Evolutionary conservation across 1,284 basidiomycete species (phyloP).

Genomic region (Trichosporon faecale): DNA sequence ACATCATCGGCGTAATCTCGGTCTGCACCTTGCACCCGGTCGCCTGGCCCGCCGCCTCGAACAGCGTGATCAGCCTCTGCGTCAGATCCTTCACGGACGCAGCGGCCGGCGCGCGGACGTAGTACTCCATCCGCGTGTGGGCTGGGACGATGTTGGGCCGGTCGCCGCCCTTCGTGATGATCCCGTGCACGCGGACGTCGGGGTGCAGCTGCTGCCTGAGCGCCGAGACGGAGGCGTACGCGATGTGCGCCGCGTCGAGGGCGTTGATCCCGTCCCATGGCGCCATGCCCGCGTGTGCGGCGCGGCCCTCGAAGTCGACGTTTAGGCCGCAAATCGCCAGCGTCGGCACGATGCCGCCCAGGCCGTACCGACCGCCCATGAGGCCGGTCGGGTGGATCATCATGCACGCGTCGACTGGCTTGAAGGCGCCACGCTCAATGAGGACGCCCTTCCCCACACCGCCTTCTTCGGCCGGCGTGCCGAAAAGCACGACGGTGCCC

Average conservation of each 20-base stretch:
- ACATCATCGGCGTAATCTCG: conserved; percentile 52
- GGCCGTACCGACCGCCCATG: not conserved
- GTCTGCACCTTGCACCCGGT: conserved; percentile 65
- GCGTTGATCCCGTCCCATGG: conserved; percentile 72
- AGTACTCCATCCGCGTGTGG: conserved; percentile 66
- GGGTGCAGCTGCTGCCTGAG: conserved; percentile 64
- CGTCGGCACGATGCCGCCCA: conserved; percentile 28
- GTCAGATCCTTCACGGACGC: conserved; percentile 58
- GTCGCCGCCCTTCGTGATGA: conserved; percentile 59
- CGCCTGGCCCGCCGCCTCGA: conserved; percentile 64
- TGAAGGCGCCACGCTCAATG: conserved; percentile 61
- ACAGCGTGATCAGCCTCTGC: conserved; percentile 60
- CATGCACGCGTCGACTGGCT: conserved; percentile 32
- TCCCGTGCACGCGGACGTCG: conserved; percentile 23
- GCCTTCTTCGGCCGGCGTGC: conserved; percentile 81
- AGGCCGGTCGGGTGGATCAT: conserved; percentile 30
- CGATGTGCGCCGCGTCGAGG: conserved; percentile 75
- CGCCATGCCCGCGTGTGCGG: conserved; percentile 64
- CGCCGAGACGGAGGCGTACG: conserved; percentile 69
- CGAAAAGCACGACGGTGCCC: conserved; percentile 72
- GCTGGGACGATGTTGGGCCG: conserved; percentile 67
- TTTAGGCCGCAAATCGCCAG: conserved; percentile 33
- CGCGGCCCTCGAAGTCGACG: conserved; percentile 48
- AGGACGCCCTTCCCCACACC: conserved; percentile 74
- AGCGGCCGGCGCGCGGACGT: conserved; percentile 63